Evolutionary conservation across 345 rosid genomes (phyloP), one percentile per base, ranked within the genome.

Genomic region (Eucalyptus paniculata): DNA sequence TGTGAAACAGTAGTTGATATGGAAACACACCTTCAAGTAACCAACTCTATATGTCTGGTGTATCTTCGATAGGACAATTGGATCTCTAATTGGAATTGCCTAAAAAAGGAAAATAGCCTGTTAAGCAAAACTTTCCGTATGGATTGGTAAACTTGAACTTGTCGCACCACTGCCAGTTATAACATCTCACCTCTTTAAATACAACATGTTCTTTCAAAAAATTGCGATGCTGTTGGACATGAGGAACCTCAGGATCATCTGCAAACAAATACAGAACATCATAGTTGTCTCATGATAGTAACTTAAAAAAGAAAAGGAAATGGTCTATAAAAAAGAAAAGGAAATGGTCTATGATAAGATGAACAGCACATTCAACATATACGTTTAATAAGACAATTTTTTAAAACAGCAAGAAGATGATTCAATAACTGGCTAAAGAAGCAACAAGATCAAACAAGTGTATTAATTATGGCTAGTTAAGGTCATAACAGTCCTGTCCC

Each of bases 31-130:
- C 98, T 97, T 97, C 91, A 97, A 89, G 93, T 95, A 97, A 90
- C 97, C 95, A 94, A 97, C 94, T 95, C 95, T 95, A 86, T 95
- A 96, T 8, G 96, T 94, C 92, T 95, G 98, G 91, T 97, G 99
- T 92, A 97, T 96, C 94, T 95, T 97, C 83, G 99, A 95, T 69
- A 95, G 91, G 91, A 97, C 97, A 88, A 90, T 40, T 40, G 93
- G 91, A 92, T 96, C 95, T 91, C 93, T 94, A 89, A 97, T 96
- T 60, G 98, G 97, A 90, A 97, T 93, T 89, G 94, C 98, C 99
- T 96, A 92, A 54, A 91, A 89, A 58, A 62, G 45, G 32, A 80
- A 56, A 11, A 37, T 42, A 54, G 60, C 60, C 47, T 54, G 49
- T 32, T 54, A 54, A 51, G 40, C 65, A 87, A 65, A 51, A 40